A percentile compares a stretch with the other conserved stretches of the same genome.
Conservation (phyloP, 2,329 filamentous ascomycete genomes). For the Exophiala lecanii-corni region DNA sequence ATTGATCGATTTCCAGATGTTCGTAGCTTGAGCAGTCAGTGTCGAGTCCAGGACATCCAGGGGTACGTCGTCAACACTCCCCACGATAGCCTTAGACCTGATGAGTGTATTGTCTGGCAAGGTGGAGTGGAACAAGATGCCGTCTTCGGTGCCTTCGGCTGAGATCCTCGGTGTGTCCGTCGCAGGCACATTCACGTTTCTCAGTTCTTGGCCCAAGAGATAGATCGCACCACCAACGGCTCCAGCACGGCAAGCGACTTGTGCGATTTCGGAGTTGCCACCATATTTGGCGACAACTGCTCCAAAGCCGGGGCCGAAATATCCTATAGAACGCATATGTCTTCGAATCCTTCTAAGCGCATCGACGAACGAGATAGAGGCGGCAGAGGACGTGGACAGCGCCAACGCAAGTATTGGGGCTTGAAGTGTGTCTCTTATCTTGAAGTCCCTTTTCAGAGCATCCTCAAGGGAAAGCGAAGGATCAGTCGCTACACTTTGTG, state of each 20-base stretch:
- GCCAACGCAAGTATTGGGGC: slow-evolving; percentile 66
- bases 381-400: slow-evolving; percentile 58
- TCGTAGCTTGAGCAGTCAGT: neutral
- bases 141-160: slow-evolving; percentile 1
- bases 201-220: slow-evolving; percentile 69
- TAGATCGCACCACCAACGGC: slow-evolving; percentile 91
- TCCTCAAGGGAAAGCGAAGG: slow-evolving; percentile 49
- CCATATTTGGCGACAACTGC: slow-evolving; percentile 92
- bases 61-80: slow-evolving; percentile 36
- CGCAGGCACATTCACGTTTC: slow-evolving; percentile 28
- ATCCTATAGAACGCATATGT: slow-evolving; percentile 79
- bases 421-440: slow-evolving; percentile 64
- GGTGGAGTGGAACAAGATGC: slow-evolving; percentile 17
- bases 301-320: slow-evolving; percentile 84
- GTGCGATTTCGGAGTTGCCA: slow-evolving; percentile 78
- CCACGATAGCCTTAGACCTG: slow-evolving; percentile 35
- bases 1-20: slow-evolving; percentile 47
- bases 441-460: slow-evolving; percentile 51
- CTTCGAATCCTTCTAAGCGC: slow-evolving; percentile 70
- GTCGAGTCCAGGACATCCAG: neutral
- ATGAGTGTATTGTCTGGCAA: slow-evolving; percentile 37
- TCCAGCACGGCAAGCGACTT: slow-evolving; percentile 84
- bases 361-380: slow-evolving; percentile 57
- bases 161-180: neutral
- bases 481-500: slow-evolving; percentile 48